These are phyloP conservation scores for Daldinia eschscholtzii DNA, from an alignment of 2,329 filamentous ascomycete genomes.

Conservation along the genomic window DNA sequence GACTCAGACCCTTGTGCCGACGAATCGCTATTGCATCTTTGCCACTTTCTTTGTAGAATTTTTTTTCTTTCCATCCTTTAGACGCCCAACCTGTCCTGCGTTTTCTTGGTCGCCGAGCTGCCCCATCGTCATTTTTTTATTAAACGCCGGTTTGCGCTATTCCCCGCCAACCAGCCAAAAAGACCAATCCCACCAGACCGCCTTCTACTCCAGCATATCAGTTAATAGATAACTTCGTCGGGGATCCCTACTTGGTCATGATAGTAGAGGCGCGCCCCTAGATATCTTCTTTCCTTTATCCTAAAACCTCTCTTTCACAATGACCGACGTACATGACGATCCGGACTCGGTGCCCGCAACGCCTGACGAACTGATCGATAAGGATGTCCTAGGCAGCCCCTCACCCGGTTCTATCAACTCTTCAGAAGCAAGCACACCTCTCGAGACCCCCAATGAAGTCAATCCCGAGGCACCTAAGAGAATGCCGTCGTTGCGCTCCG, in stretches of 20 bases:
- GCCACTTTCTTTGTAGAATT: constrained; percentile 30
- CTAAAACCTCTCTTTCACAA: constrained; percentile 22
- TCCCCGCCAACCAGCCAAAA: constrained; percentile 18
- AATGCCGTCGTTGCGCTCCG: constrained; percentile 70
- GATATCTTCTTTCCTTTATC: constrained; percentile 18
- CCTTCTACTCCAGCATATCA: constrained; percentile 3
- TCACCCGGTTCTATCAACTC: constrained; percentile 62
- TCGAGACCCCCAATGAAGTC: constrained; percentile 56
- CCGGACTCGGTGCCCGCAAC: constrained; percentile 58
- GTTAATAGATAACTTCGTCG: constrained; percentile 11
- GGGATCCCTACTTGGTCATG: constrained; percentile 30
- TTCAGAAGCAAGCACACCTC: constrained; percentile 63
- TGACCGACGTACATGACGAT: constrained; percentile 38
- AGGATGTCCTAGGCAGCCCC: constrained; percentile 54
- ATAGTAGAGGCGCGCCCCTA: constrained; percentile 30
- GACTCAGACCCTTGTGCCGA: constrained; percentile 37
- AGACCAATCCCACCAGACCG: constrained; percentile 8
- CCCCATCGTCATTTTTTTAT: constrained; percentile 11
- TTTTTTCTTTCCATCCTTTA: constrained; percentile 13
- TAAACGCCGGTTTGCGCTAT: constrained; percentile 14
- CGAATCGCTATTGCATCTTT: constrained; percentile 37
- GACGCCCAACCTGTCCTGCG: constrained; percentile 12
- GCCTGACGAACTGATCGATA: constrained; percentile 60
- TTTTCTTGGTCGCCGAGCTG: constrained; percentile 15
- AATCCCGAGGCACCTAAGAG: constrained; percentile 60